A percentile compares a stretch with the other conserved stretches of the same genome.
phyloP scores from a whole-genome alignment of 208 protist genomes.

The Hexamita inflata region DNA sequence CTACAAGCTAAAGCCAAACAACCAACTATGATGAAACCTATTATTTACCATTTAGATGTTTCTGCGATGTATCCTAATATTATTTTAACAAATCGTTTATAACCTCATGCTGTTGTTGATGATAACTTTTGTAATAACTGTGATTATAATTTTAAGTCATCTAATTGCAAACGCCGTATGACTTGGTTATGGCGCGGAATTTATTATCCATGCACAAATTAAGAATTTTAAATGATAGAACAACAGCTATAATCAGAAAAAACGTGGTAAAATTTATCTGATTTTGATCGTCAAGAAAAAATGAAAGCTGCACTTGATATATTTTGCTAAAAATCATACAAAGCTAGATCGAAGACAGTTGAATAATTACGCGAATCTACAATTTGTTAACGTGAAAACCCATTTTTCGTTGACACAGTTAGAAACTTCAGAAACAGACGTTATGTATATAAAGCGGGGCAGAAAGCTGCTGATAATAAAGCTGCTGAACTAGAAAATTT shows the following conservation, averaged over 20 bases:
- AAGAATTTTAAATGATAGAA: constrained; percentile 78
- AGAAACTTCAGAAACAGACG: constrained; percentile 90
- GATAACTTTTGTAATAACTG: constrained; percentile 38
- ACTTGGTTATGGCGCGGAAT: constrained; percentile 93
- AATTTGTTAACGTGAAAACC: constrained; percentile 97
- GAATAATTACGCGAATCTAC: constrained; percentile 56
- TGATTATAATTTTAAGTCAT: constrained; percentile 48
- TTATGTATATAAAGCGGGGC: constrained; percentile 90
- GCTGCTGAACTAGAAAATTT: not conserved
- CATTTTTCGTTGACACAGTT: constrained; percentile 99
- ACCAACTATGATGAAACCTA: constrained; percentile 51
- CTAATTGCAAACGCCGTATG: constrained; percentile 74
- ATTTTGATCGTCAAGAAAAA: not conserved
- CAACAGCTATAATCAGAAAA: constrained; percentile 65
- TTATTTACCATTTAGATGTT: constrained; percentile 99
- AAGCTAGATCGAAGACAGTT: not conserved
- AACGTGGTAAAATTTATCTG: not conserved
- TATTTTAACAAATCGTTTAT: constrained; percentile 98
- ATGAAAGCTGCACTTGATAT: not conserved
- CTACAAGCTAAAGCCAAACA: not conserved
- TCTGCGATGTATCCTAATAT: constrained; percentile 99
- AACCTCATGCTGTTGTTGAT: constrained; percentile 69
- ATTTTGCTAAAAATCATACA: constrained; percentile 1
- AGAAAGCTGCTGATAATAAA: constrained; percentile 73
- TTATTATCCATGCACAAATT: constrained; percentile 71